Conservation (phyloP, 2,329 filamentous ascomycete species). For the Drechslerella stenobrocha region DNA sequence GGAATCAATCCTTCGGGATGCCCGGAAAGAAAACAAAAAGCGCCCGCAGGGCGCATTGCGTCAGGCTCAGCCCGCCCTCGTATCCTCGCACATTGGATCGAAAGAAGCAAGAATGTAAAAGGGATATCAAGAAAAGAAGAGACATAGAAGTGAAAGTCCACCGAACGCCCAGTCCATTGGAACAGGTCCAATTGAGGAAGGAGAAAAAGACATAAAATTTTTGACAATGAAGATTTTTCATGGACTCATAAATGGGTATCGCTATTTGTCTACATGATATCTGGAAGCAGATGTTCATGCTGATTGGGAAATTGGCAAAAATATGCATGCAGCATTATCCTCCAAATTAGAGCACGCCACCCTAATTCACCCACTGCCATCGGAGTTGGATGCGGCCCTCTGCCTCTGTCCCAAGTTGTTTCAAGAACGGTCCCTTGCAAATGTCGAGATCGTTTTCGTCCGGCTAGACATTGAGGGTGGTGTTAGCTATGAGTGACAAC, state of each 20-base stretch:
- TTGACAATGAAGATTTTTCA: slow-evolving; percentile 14
- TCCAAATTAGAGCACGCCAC: slow-evolving; percentile 5
- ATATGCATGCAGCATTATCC: not conserved
- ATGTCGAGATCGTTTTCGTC: slow-evolving; percentile 24
- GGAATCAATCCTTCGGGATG: slow-evolving; percentile 19
- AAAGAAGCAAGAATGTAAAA: slow-evolving; percentile 15
- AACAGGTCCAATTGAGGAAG: slow-evolving; percentile 27
- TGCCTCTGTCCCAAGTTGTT: slow-evolving; percentile 15
- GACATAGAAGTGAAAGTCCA: slow-evolving; percentile 8
- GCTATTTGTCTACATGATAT: slow-evolving; percentile 22
- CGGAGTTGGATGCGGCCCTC: slow-evolving; percentile 37
- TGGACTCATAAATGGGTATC: slow-evolving; percentile 43
- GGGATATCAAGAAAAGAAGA: slow-evolving; percentile 11
- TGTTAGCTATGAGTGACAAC: slow-evolving; percentile 12
- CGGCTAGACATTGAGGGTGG: not conserved
- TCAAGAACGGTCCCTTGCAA: slow-evolving; percentile 23
- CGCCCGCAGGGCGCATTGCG: slow-evolving; percentile 4
- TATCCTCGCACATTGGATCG: slow-evolving; percentile 22
- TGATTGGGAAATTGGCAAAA: slow-evolving; percentile 3
- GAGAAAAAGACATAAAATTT: slow-evolving; percentile 11
- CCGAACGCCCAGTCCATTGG: slow-evolving; percentile 45
- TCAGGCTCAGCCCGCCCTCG: slow-evolving; percentile 9
- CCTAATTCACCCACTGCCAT: slow-evolving; percentile 29
- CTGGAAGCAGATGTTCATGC: slow-evolving; percentile 22
- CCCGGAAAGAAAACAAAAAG: too few relatives aligned